A percentile compares a stretch with the other conserved stretches of the same genome.
Conservation (phyloP, 2,329 filamentous ascomycete genomes). For the Phyllosticta paracitricarpa region DNA sequence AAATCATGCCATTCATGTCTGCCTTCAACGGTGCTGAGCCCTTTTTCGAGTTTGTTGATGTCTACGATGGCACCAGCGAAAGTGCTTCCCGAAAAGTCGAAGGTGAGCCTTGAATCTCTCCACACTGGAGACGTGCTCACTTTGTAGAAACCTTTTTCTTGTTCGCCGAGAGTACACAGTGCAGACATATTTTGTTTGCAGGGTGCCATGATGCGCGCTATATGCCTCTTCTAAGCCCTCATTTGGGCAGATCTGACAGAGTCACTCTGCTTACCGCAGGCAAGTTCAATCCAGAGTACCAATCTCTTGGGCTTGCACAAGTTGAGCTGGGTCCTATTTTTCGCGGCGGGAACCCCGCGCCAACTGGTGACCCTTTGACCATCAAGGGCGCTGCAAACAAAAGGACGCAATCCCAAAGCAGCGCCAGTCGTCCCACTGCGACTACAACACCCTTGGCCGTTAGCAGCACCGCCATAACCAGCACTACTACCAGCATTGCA, state of each 20-base stretch:
- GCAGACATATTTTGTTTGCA: constrained; percentile 55
- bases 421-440: background rate
- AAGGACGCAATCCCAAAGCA: background rate
- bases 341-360: constrained; percentile 17
- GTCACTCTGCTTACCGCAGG: constrained; percentile 48
- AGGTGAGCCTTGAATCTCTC: constrained; percentile 23
- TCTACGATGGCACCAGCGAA: constrained; percentile 47
- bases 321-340: constrained; percentile 46
- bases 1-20: constrained; percentile 45
- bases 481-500: background rate
- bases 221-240: constrained; percentile 45
- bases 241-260: constrained; percentile 38
- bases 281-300: constrained; percentile 44
- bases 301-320: constrained; percentile 40
- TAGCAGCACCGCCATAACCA: background rate
- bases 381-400: background rate
- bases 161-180: constrained; percentile 49
- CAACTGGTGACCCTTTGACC: background rate
- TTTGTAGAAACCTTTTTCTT: constrained; percentile 33
- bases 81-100: constrained; percentile 49
- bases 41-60: constrained; percentile 53
- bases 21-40: constrained; percentile 49
- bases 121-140: background rate
- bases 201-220: constrained; percentile 53
- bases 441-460: background rate